Percentiles rank a stretch among this genome's conserved stretches.
Evolutionary conservation across 805 yeast genomes (phyloP).

Genomic region (Yarrowia bubula): DNA sequence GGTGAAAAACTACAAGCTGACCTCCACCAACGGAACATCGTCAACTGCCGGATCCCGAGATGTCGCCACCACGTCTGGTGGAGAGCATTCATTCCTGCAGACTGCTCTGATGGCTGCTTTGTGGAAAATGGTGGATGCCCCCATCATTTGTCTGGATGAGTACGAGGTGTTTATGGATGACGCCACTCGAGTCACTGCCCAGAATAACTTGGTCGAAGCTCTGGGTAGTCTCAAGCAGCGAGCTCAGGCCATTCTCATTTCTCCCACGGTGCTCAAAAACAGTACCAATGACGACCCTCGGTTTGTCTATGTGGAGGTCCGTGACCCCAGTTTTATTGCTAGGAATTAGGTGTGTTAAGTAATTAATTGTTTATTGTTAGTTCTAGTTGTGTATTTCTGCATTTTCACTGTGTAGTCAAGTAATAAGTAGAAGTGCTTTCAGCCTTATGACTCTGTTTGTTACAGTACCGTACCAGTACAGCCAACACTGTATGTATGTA

Average conservation of each 20-base stretch:
- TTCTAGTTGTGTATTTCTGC: background rate
- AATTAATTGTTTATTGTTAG: background rate
- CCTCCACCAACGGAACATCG: background rate
- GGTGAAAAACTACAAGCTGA: slow-evolving; percentile 31
- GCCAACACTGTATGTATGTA: no score
- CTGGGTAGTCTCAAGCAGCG: background rate
- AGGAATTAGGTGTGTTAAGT: background rate
- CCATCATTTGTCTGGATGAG: slow-evolving; percentile 88
- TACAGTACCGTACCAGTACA: no score
- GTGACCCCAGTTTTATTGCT: background rate
- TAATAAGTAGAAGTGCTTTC: no score
- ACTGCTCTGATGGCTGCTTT: slow-evolving; percentile 81
- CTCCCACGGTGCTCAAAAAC: slow-evolving; percentile 17
- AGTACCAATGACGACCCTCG: background rate
- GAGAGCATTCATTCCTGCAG: slow-evolving; percentile 93
- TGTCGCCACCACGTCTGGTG: slow-evolving; percentile 88
- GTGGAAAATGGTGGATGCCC: slow-evolving; percentile 89
- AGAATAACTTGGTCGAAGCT: background rate
- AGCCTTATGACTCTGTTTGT: no score
- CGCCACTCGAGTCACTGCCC: slow-evolving; percentile 13
- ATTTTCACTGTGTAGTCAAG: no score
- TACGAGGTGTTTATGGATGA: slow-evolving; percentile 93
- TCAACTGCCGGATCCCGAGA: slow-evolving; percentile 46
- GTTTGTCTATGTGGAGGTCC: slow-evolving; percentile 11
- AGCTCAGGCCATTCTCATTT: slow-evolving; percentile 15